Evolutionary conservation across 768 basidiomycete genomes (phyloP).

Genomic region (Russula ochroleuca): DNA sequence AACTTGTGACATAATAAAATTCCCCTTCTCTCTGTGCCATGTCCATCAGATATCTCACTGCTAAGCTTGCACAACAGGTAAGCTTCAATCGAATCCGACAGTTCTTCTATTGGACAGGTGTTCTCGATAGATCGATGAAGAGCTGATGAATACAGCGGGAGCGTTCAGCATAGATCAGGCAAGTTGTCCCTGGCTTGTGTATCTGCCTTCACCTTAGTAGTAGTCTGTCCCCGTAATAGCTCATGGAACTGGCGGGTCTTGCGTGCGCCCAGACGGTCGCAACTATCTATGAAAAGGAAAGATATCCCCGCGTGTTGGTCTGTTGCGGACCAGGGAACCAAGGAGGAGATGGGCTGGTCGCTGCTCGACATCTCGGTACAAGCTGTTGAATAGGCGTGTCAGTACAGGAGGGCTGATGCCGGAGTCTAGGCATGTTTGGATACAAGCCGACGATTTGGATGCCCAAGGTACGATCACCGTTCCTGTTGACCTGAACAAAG

Average conservation of each 20-base stretch:
- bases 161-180: conserved; percentile 96
- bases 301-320: conserved; percentile 77
- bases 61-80: conserved; percentile 64
- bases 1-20: too few relatives aligned
- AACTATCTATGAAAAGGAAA: conserved; percentile 64
- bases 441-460: conserved; percentile 87
- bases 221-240: conserved; percentile 39
- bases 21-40: too few relatives aligned
- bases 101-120: not conserved
- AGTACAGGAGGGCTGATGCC: not conserved
- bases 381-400: too few relatives aligned
- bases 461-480: conserved; percentile 66
- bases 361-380: conserved; percentile 85
- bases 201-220: not conserved
- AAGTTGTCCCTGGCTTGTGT: conserved; percentile 10
- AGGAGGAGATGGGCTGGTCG: conserved; percentile 95
- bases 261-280: conserved; percentile 88
- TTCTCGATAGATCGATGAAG: conserved; percentile 76
- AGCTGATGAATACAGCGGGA: conserved; percentile 83
- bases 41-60: conserved; percentile 27
- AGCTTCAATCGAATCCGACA: not conserved
- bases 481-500: not conserved
- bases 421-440: conserved; percentile 77
- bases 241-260: conserved; percentile 95
- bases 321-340: conserved; percentile 98